Evolutionary conservation across 179 eudicot genomes (phyloP).

Genomic region (Silene coronaria): DNA sequence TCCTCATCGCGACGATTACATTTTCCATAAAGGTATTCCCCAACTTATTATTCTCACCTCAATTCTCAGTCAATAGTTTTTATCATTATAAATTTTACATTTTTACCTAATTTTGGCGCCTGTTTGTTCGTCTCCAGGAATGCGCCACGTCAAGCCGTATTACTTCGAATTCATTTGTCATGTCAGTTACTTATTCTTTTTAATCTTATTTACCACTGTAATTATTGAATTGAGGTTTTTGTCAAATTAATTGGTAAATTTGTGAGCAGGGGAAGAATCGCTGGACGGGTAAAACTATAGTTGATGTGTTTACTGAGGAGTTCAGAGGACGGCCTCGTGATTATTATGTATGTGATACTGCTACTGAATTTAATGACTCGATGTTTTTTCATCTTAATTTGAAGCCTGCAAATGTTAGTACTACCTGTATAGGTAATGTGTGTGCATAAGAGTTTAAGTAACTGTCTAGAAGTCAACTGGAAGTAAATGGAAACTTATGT

Average conservation of each 20-base stretch:
- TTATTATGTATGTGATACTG: conserved; percentile 56
- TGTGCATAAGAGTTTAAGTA: no score
- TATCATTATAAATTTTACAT: background rate
- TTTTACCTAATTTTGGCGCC: conserved; percentile 1
- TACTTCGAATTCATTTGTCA: conserved; percentile 91
- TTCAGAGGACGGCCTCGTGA: conserved; percentile 77
- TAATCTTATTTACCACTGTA: background rate
- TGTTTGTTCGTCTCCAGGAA: conserved; percentile 39
- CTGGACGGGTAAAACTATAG: conserved; percentile 84
- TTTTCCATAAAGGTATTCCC: conserved; percentile 54
- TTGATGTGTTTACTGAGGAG: conserved; percentile 79
- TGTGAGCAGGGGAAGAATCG: conserved; percentile 65
- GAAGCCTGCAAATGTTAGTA: background rate
- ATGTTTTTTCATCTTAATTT: background rate
- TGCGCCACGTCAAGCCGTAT: conserved; percentile 78
- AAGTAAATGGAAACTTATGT: no score
- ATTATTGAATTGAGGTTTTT: background rate
- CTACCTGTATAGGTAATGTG: no score
- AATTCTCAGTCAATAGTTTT: background rate
- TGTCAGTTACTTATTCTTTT: conserved; percentile 34
- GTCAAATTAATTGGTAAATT: conserved; percentile 5
- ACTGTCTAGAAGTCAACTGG: no score
- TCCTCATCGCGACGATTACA: conserved; percentile 73
- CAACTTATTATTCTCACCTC: background rate
- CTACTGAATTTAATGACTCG: background rate